Evolutionary conservation across 495 filamentous ascomycete species (phyloP).

Genomic region (Parathielavia hyrcaniae): DNA sequence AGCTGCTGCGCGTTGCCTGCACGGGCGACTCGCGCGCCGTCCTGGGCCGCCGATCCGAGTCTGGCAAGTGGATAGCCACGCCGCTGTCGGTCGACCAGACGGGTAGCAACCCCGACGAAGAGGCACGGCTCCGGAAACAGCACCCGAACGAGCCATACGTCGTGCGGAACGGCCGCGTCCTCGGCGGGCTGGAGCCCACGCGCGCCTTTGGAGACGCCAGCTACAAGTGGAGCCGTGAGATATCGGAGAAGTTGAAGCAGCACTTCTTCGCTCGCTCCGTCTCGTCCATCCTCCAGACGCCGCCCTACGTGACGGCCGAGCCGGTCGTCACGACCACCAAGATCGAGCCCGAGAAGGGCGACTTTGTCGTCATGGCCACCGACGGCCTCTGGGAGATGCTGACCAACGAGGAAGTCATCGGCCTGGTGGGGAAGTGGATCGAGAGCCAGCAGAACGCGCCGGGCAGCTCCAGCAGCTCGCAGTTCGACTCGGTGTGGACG

Average conservation of each 20-base stretch:
- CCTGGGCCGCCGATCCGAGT: conserved; percentile 67
- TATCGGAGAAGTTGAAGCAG: conserved; percentile 69
- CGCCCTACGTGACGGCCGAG: conserved; percentile 97
- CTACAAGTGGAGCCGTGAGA: conserved; percentile 91
- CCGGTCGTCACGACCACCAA: conserved; percentile 93
- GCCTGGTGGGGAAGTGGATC: conserved; percentile 93
- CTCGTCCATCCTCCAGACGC: conserved; percentile 69
- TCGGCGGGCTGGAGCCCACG: conserved; percentile 85
- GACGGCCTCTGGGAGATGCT: conserved; percentile 99
- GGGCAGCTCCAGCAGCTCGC: conserved; percentile 22
- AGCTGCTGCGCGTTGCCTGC: conserved; percentile 82
- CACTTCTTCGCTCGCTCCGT: conserved; percentile 80
- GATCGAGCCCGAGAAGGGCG: conserved; percentile 80
- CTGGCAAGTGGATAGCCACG: conserved; percentile 89
- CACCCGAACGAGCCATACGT: conserved; percentile 87
- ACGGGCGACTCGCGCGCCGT: conserved; percentile 93
- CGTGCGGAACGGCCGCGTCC: conserved; percentile 76
- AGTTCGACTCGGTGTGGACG: conserved; percentile 47
- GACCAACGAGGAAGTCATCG: conserved; percentile 96
- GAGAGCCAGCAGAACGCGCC: conserved; percentile 57
- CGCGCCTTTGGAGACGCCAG: conserved; percentile 92
- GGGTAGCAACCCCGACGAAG: conserved; percentile 76
- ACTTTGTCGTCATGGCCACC: conserved; percentile 94
- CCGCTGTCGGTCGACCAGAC: conserved; percentile 90
- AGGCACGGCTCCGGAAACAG: conserved; percentile 67